Percentiles rank a stretch among this genome's conserved stretches.
Evolutionary conservation across 192 early-diverging fungal genomes (phyloP).

Genomic region (Coemansia sp.): DNA sequence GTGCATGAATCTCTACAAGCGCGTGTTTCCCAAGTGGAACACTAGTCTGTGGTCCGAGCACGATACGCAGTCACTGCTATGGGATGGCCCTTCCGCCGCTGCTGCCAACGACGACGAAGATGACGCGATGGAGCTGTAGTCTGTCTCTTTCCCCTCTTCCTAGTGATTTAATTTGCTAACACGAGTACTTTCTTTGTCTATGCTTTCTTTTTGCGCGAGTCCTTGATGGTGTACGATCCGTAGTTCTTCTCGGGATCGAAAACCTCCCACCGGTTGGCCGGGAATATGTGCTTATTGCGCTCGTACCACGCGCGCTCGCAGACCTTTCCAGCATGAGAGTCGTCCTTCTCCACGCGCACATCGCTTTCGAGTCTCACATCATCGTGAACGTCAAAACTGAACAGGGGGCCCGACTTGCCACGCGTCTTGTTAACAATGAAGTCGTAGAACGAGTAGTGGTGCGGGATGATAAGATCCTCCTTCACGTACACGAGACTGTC

Average conservation of each 20-base stretch:
- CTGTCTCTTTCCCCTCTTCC: not conserved
- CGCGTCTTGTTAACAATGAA: conserved; percentile 93
- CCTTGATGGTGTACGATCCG: conserved; percentile 50
- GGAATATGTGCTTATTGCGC: conserved; percentile 95
- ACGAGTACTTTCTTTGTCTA: not conserved
- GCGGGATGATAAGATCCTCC: conserved; percentile 95
- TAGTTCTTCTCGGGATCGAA: conserved; percentile 82
- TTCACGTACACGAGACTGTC: conserved; percentile 92
- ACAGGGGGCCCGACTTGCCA: conserved; percentile 95
- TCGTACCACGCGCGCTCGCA: conserved; percentile 89
- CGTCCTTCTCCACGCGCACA: conserved; percentile 83
- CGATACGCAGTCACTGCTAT: conserved; percentile 25
- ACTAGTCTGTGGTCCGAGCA: conserved; percentile 59
- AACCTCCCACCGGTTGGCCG: conserved; percentile 88
- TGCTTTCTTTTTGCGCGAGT: conserved; percentile 9
- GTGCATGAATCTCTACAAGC: conserved; percentile 95
- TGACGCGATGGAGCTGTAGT: conserved; percentile 36
- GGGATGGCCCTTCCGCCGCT: conserved; percentile 21
- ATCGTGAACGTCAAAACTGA: conserved; percentile 92
- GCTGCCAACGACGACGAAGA: not conserved
- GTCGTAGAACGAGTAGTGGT: conserved; percentile 90
- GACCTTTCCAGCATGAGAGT: conserved; percentile 95
- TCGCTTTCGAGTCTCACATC: conserved; percentile 86
- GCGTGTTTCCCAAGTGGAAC: conserved; percentile 95
- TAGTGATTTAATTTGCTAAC: not conserved